Conservation (phyloP, 192 early-diverging fungal genomes). For the Phycomyces nitens region DNA sequence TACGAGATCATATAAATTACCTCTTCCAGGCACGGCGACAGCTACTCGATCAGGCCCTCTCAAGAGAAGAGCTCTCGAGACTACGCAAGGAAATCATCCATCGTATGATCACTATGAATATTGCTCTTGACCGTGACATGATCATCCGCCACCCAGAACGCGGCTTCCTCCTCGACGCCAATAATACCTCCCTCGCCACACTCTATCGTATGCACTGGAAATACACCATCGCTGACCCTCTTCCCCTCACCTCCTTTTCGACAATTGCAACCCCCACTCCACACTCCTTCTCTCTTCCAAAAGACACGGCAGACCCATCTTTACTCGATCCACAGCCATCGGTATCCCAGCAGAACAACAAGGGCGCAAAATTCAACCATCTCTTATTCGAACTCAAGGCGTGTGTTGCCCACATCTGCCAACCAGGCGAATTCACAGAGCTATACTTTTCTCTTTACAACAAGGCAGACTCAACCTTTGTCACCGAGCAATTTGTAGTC, state of each 20-base stretch:
- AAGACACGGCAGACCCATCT: background rate
- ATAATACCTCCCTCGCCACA: slow-evolving; percentile 51
- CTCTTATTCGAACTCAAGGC: slow-evolving; percentile 57
- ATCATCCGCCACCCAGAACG: slow-evolving; percentile 59
- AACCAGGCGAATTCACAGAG: slow-evolving; percentile 58
- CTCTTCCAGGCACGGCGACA: slow-evolving; percentile 60
- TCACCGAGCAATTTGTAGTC: slow-evolving; percentile 63
- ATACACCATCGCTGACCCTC: slow-evolving; percentile 20
- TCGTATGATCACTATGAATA: slow-evolving; percentile 53
- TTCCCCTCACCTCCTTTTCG: background rate
- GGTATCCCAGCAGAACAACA: background rate
- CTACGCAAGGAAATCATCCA: slow-evolving; percentile 52
- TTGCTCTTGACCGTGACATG: slow-evolving; percentile 48
- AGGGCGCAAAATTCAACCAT: slow-evolving; percentile 42
- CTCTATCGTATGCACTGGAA: slow-evolving; percentile 56
- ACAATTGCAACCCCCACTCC: background rate
- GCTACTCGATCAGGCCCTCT: slow-evolving; percentile 55
- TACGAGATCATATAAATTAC: slow-evolving; percentile 54
- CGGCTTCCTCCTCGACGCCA: slow-evolving; percentile 52
- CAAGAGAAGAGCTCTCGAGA: slow-evolving; percentile 53
- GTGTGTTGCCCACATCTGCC: slow-evolving; percentile 55
- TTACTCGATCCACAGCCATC: background rate
- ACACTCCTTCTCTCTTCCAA: background rate
- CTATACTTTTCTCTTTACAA: slow-evolving; percentile 60
- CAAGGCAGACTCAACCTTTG: slow-evolving; percentile 34